Evolutionary conservation across 1,284 basidiomycete genomes (phyloP), one percentile per base, ranked within the genome.

Genomic region (Flammula alnicola): DNA sequence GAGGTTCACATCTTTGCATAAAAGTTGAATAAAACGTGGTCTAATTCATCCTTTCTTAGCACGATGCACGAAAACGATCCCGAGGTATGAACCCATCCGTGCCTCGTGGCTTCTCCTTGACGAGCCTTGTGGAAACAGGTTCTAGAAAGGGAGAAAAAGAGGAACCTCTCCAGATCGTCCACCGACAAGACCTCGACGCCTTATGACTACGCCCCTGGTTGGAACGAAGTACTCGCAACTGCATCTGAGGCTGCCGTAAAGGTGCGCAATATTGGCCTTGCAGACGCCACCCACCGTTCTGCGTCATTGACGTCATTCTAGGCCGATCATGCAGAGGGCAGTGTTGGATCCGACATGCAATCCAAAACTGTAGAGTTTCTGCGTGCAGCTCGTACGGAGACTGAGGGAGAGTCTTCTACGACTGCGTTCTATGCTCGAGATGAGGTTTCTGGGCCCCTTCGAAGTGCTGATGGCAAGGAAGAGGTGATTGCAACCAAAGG

Each of bases 191-290:
- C 75, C 1, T 78, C 79, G 1, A 74, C 79, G 3, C 75, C 80
- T 16, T 72, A 79, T 45, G 64, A 78, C 10, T 61, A 81, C 51
- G 84, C 86, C 1, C 88, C 86, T 4, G 87, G 86, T 2, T 91
- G 88, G 88, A 89, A 89, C 60, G 84, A 91, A 59, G 61, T 68
- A 29, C 79, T 90, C 17, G 88, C 88, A 1, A 80, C 77, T 50
- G 58, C 74, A 10, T 87, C 87, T 1, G 88, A 91, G 67, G 88
- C 88, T 7, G 66, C 71, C 26, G 71, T 90, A 37, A 90, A 91
- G 78, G 88, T 84, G n/a, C n/a, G n/a, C n/a, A n/a, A 30, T 8
- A 22, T 17, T n/a, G 16, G 25, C 22, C 37, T 39, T n/a, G 16
- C 10, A 16, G 11, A 23, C 50, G 7, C 39, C 7, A 20, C n/a